Base-by-base conservation (phyloP, 2,329 filamentous ascomycete genomes). In the Tolypocladium nubicola region DNA sequence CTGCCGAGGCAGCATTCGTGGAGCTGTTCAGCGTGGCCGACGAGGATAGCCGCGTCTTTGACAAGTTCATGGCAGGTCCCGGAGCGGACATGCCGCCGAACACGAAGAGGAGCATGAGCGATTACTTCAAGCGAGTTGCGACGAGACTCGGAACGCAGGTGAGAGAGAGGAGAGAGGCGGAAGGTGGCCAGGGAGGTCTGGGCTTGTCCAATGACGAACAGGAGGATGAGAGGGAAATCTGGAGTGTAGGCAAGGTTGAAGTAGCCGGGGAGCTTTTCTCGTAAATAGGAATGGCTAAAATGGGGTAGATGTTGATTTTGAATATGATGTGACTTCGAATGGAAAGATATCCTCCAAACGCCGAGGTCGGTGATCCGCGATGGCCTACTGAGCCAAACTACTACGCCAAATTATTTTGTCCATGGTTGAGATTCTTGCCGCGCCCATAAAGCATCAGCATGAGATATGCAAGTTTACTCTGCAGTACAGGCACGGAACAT, bases 61-160 rank as follows among this genome's bases (percentile, higher is more conserved):
- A 97, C 65, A 92, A 92, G 74, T 97, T 91, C 73, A 86, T 97
- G 76, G 78, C 82, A 11, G 84, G 85, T 0, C 79, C 86, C 1
- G 83, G 82, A 7, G 81, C 82, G 54, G 82, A 84, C 3, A 73
- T 97, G 59, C 79, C 85, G 10, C 74, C 89, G 0, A 87, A 83
- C 45, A 85, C 85, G 21, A 94, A 95, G 80, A 82, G 93, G 64
- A 91, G 87, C 70, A 97, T 99, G 88, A 82, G 86, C 59, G 94
- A 99, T 71, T 99, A 99, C 75, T 97, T 97, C 76, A 96, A 96
- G 79, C 81, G 94, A 47, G 89, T 99, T 62, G 90, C 90, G 1
- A 72, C 93, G 66, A 83, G 92, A 64, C 75, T 97, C 23, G 93
- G 89, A n/a, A 82, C 78, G 21, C 94, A 97, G 71, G 91, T 89